phyloP scores from a whole-genome alignment of 352 stramenopile species.

The Phytophthora idaei region DNA sequence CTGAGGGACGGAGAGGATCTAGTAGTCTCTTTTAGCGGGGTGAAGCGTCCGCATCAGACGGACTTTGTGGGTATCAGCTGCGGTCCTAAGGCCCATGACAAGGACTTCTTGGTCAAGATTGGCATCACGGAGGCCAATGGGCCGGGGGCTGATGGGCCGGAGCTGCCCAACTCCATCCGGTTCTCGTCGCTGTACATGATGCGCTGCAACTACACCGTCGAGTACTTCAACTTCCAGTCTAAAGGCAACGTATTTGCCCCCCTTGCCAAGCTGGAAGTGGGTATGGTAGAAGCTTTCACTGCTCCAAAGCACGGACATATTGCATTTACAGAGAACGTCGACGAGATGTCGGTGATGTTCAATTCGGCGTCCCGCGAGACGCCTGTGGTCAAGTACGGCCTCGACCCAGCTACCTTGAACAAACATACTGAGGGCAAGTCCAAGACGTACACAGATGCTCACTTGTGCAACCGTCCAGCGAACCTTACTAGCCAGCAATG shows the following conservation, averaged over 20 bases:
- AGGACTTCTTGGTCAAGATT: conserved; percentile 60
- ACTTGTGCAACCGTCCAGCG: conserved; percentile 72
- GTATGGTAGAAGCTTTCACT: conserved; percentile 63
- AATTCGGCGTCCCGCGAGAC: conserved; percentile 69
- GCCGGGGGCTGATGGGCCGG: conserved; percentile 23
- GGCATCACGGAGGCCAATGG: conserved; percentile 39
- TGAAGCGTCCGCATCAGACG: conserved; percentile 48
- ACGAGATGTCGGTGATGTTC: conserved; percentile 84
- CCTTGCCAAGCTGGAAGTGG: conserved; percentile 50
- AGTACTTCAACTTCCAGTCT: conserved; percentile 67
- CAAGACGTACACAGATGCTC: conserved; percentile 65
- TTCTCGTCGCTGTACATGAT: conserved; percentile 81
- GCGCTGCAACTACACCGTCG: conserved; percentile 69
- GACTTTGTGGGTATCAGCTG: conserved; percentile 81
- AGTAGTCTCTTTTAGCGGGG: conserved; percentile 67
- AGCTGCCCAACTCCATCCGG: conserved; percentile 46
- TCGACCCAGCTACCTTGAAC: conserved; percentile 33
- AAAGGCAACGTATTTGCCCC: conserved; percentile 43
- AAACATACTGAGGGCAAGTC: conserved; percentile 43
- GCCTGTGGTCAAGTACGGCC: conserved; percentile 55
- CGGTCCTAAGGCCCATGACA: conserved; percentile 49
- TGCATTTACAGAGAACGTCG: conserved; percentile 49
- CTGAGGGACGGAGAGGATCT: conserved; percentile 73
- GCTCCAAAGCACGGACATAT: conserved; percentile 78
- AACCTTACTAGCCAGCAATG: conserved; percentile 64